Base-by-base conservation (phyloP, 1,139 yeast species). In the Wickerhamomyces sp. region DNA sequence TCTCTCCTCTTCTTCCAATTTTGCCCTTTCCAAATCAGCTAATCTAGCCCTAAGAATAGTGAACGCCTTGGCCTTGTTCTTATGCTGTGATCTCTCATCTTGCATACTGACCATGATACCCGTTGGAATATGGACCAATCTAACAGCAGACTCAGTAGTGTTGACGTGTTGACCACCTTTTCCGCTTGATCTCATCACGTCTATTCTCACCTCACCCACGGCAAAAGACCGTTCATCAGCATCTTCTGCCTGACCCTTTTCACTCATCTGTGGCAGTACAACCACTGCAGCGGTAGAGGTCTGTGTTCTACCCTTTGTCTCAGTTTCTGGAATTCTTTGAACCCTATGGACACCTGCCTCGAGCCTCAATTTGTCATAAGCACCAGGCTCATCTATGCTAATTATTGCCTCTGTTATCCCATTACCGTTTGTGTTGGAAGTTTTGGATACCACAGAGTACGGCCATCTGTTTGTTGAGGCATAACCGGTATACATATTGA, bases 141-240 rank as follows among this genome's bases (percentile, higher is more conserved):
- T 70, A 15, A 91, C 97, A 0, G 98, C 99, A 1, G 96, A 87
- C 57, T 91, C 98, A 0, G 98, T 91, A 15, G 96, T 91, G 55
- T 93, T 91, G 31, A 91, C 99, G 56, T 93, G 98, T 61, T 91
- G 99, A 0, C 99, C 99, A 37, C 99, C 99, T 45, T 94, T 84
- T 4, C 98, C 99, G 36, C 96, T 79, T 1, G 98, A 87, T 51
- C 98, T 69, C 96, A 89, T 93, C 12, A 93, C 87, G 58, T 93
- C 98, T 5, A 91, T 76, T 42, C 96, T 70, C 13, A 91, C 80
- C 52, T 91, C 98, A 4, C 86, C 94, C 0, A 93, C 87, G 14
- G 77, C 79, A 59, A 91, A 87, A 41, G 75, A 75, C 31, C 91
- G 63, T 50, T 84, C 93, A 41, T 80, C 85, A 14, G 81, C 71